Base-by-base conservation (phyloP, 768 basidiomycete genomes). In the Rickenella mellea region DNA sequence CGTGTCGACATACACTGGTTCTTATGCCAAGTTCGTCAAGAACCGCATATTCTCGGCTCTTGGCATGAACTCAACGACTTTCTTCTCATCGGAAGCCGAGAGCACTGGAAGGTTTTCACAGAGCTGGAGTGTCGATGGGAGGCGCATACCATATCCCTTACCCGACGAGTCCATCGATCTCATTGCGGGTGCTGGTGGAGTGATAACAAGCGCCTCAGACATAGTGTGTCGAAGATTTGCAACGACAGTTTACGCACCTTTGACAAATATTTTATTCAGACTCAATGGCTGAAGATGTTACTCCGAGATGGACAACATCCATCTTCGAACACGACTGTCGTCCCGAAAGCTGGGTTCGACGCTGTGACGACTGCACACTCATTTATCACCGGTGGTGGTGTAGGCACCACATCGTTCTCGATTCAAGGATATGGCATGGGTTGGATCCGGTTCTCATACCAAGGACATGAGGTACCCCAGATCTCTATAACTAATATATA, bases 181-280 rank as follows among this genome's bases (percentile, higher is more conserved):
- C 12, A 47, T 51, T 11, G 62, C 67, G 4, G 70, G 69, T 5
- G 45, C 69, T 0, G 68, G 66, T 1, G 71, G 69, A 1, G 31
- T 73, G n/a, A 66, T 70, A 22, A 67, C 70, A 25, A 68, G 47
- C 20, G 59, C 57, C 0, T 43, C 60, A 14, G 71, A 73, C 27
- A 58, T 74, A 63, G 71, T 66, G 24, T 8, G 65, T 48, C 21
- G 26, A n/a, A n/a, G n/a, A n/a, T n/a, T n/a, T n/a, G 11, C 10
- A 17, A 10, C 33, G 9, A 36, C 24, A 8, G 33, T 17, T 36
- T 4, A 37, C 9, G 21, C 28, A 11, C 2, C 27, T 15, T 25
- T n/a, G 15, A 32, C 15, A 30, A 14, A 14, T 29, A 12, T 17
- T 9, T n/a, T 37, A 11, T 29, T 6, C 47, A 73, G 71, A 49